These are phyloP conservation scores for Trichophyton mentagrophytes DNA, from an alignment of 2,329 filamentous ascomycete species.

Conservation along the genomic window DNA sequence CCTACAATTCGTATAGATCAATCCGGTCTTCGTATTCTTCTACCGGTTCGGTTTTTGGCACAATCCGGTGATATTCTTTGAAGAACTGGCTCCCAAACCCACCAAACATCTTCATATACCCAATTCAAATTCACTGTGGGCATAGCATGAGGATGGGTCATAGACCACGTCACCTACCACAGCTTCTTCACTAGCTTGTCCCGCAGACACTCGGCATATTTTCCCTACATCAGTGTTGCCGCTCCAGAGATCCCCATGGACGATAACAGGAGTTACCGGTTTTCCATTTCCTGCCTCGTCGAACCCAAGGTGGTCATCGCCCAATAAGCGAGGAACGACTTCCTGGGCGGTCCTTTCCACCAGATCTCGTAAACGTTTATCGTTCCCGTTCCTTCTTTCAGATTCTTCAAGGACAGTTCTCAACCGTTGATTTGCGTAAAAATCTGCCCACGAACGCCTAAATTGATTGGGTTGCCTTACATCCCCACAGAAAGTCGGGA, in stretches of 20 bases:
- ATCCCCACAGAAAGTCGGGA: slow-evolving; percentile 73
- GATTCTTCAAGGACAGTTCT: slow-evolving; percentile 49
- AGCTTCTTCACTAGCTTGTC: slow-evolving; percentile 7
- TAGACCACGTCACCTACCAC: slow-evolving; percentile 63
- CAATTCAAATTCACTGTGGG: slow-evolving; percentile 77
- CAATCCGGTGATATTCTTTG: slow-evolving; percentile 60
- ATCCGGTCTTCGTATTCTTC: slow-evolving; percentile 79
- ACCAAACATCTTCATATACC: slow-evolving; percentile 97
- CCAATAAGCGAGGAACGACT: slow-evolving; percentile 66
- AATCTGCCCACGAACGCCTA: slow-evolving; percentile 64
- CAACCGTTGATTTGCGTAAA: slow-evolving; percentile 68
- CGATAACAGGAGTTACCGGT: slow-evolving; percentile 59
- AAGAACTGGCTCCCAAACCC: slow-evolving; percentile 64
- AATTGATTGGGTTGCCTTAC: slow-evolving; percentile 71
- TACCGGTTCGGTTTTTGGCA: slow-evolving; percentile 66
- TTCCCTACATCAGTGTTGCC: slow-evolving; percentile 62
- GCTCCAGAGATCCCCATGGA: slow-evolving; percentile 90
- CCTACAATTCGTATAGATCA: slow-evolving; percentile 67
- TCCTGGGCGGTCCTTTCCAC: slow-evolving; percentile 51
- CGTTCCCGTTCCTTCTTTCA: slow-evolving; percentile 49
- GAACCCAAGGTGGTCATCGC: slow-evolving; percentile 50
- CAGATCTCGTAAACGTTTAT: slow-evolving; percentile 47
- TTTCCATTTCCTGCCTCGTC: slow-evolving; percentile 32
- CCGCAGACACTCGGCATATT: slow-evolving; percentile 36
- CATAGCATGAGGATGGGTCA: slow-evolving; percentile 70